phyloP scores from a whole-genome alignment of 2,329 filamentous ascomycete genomes.

The Dryadomyces quercivorus region DNA sequence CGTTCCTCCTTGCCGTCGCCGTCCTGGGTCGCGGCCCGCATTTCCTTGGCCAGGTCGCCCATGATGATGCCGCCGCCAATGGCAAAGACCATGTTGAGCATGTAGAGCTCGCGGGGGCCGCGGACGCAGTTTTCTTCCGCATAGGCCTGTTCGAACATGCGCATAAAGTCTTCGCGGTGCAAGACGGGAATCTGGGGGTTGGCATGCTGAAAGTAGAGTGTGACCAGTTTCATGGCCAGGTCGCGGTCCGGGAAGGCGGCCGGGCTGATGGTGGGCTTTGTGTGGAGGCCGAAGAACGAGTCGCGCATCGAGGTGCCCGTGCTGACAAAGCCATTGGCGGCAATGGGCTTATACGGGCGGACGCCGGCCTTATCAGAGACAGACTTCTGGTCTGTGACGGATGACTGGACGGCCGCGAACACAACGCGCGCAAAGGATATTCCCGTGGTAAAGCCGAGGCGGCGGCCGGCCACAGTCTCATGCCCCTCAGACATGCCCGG shows the following conservation, averaged over 20 bases:
- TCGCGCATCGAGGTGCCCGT: conserved; percentile 78
- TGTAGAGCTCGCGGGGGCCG: conserved; percentile 74
- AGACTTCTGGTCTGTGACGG: conserved; percentile 51
- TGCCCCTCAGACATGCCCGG: background rate
- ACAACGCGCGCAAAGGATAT: conserved; percentile 93
- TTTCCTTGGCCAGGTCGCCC: conserved; percentile 41
- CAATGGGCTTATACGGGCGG: conserved; percentile 41
- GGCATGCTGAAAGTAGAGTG: conserved; percentile 88
- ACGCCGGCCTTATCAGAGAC: conserved; percentile 53
- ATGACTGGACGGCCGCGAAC: conserved; percentile 79
- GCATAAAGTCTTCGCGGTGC: conserved; percentile 80
- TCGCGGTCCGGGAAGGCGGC: conserved; percentile 72
- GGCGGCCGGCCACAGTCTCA: conserved; percentile 46
- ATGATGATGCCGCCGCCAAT: conserved; percentile 92
- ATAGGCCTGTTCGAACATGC: conserved; percentile 75
- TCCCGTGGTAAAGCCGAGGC: conserved; percentile 74
- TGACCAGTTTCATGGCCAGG: conserved; percentile 59
- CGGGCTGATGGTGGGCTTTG: conserved; percentile 73
- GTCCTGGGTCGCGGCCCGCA: background rate
- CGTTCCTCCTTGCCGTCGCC: conserved; percentile 8
- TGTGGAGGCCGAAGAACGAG: conserved; percentile 94
- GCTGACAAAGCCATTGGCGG: conserved; percentile 26
- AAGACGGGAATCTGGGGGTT: conserved; percentile 93
- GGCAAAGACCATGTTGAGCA: conserved; percentile 93
- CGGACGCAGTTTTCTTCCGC: conserved; percentile 51